Evolutionary conservation across 306 rosid species (phyloP), one percentile per base, ranked within the genome.

Genomic region (Quercus agrifolia): DNA sequence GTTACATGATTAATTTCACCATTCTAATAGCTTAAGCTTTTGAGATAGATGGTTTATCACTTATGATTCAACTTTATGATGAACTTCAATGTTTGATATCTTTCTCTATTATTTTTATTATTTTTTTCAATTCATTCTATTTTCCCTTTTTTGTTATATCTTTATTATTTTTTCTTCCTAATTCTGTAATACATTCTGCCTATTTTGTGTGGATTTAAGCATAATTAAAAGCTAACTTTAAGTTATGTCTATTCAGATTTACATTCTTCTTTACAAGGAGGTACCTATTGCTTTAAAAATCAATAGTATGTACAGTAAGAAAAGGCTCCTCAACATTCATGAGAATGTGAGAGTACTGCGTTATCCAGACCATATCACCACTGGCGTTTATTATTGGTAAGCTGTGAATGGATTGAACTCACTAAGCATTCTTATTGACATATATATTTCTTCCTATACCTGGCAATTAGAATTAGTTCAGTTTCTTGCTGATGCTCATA

Each of bases 311-410:
- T 91, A 93, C 86, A 91, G 99, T 92, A 96, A 96, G 96, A 88
- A 75, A 86, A 96, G 75, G 87, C 93, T 96, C 81, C 89, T 96
- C 59, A 82, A 92, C 87, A 96, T 96, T 78, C 99, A 96, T 78
- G 99, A 96, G 91, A 96, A 96, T 71, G 98, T 96, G 80, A 91
- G 96, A 86, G 99, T 96, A 76, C 75, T 96, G 80, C 94, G 98
- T 75, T 96, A 96, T 77, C 99, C 99, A 15, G 98, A 96, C 82
- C 99, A 96, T 89, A 93, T 96, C 76, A 89, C 99, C 72, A 83
- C 85, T 87, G 99, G 99, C 56, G 92, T 96, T 83, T 91, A 93
- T 86, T 87, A 93, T 75, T 96, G 99, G 99, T 96, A 91, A 78
- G 94, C 49, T 56, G 63, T 71, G 25, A 20, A n/a, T 75, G 58